Conservation (phyloP, 2,329 filamentous ascomycete species). For the Fusarium verticillioides region DNA sequence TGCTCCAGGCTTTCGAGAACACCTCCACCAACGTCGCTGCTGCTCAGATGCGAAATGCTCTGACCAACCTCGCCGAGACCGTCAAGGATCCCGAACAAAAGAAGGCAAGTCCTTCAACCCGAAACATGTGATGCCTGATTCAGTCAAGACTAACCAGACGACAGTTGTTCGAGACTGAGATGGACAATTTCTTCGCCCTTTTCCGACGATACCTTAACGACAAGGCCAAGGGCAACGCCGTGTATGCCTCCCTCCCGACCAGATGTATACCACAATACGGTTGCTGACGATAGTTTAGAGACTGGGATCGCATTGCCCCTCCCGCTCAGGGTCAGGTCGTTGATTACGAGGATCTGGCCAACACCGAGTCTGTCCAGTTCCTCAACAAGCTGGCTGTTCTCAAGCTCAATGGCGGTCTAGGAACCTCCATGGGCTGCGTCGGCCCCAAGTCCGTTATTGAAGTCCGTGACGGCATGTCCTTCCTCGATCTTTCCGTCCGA, state of each 20-base stretch:
- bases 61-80: constrained; percentile 91
- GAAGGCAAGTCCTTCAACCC: constrained; percentile 71
- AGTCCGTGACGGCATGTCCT: constrained; percentile 99
- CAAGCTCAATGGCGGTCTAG: constrained; percentile 99
- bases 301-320: constrained; percentile 97
- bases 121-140: background rate
- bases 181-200: constrained; percentile 99
- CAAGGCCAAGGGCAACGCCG: constrained; percentile 95
- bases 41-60: constrained; percentile 97
- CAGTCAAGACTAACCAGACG: constrained; percentile 8
- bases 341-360: constrained; percentile 90
- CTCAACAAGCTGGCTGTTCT: constrained; percentile 97
- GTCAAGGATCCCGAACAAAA: constrained; percentile 84
- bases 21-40: constrained; percentile 97
- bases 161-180: constrained; percentile 96
- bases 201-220: constrained; percentile 99
- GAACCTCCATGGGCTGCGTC: constrained; percentile 99
- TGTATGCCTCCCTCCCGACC: constrained; percentile 62
- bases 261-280: background rate
- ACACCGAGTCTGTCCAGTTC: constrained; percentile 91
- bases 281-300: constrained; percentile 62
- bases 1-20: constrained; percentile 91
- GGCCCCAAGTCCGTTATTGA: constrained; percentile 99
- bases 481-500: constrained; percentile 97
- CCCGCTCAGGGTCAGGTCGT: constrained; percentile 94